Percentiles rank a stretch among this genome's conserved stretches.
Conservation (phyloP, 179 eudicot species). For the Corrigiola litoralis region DNA sequence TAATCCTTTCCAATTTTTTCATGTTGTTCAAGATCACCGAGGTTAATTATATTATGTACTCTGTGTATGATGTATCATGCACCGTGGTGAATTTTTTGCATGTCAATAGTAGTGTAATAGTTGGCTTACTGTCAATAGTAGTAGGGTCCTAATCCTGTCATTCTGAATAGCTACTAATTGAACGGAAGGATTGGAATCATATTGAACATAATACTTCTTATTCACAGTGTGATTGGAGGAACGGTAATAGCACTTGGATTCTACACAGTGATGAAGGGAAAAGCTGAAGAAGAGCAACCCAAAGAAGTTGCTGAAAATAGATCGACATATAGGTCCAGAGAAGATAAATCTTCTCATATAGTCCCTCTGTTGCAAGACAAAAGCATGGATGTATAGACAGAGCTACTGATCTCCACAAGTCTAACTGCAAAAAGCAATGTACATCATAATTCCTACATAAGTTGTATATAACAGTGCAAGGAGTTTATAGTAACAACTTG, state of each 20-base stretch:
- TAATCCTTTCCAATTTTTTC: neutral
- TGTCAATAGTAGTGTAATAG: no score
- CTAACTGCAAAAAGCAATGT: no score
- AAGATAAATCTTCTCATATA: constrained; percentile 9
- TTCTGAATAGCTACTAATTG: no score
- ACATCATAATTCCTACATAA: no score
- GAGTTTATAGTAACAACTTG: no score
- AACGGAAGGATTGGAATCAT: no score
- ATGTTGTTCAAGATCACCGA: neutral
- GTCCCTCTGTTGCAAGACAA: constrained; percentile 22
- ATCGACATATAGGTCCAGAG: neutral
- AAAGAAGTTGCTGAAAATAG: constrained; percentile 9
- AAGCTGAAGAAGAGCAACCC: constrained; percentile 25
- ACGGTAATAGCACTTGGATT: constrained; percentile 31
- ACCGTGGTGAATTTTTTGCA: no score
- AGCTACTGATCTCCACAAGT: no score
- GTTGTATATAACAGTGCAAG: no score
- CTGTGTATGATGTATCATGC: no score
- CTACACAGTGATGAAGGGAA: constrained; percentile 40
- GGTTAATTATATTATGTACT: neutral
- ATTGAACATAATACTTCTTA: neutral
- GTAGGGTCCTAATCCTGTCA: no score
- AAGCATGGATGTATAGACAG: constrained; percentile 15
- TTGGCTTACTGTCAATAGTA: no score
- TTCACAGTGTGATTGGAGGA: constrained; percentile 33